A percentile compares a stretch with the other conserved stretches of the same genome.
Conservation (phyloP, 2,329 filamentous ascomycete species). For the Cladophialophora psammophila region DNA sequence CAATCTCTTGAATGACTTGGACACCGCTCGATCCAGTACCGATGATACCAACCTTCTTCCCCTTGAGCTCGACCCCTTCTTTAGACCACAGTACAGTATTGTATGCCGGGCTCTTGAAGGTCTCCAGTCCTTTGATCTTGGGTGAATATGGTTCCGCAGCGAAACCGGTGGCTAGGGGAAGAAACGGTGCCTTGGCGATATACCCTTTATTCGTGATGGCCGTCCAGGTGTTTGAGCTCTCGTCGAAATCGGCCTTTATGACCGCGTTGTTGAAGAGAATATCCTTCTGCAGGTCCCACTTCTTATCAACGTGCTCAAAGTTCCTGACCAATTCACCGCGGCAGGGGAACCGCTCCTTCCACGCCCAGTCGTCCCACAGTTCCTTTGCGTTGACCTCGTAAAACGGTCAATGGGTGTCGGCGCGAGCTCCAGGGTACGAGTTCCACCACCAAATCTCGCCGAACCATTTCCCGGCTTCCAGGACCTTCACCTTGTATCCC, state of each 20-base stretch:
- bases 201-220: conserved; percentile 52
- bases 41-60: conserved; percentile 67
- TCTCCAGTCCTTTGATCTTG: conserved; percentile 64
- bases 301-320: conserved; percentile 22
- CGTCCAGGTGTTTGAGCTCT: conserved; percentile 49
- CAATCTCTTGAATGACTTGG: conserved; percentile 64
- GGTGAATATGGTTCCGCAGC: conserved; percentile 67
- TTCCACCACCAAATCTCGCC: conserved; percentile 49
- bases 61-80: conserved; percentile 60
- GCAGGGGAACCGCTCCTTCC: conserved; percentile 23
- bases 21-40: conserved; percentile 70
- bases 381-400: conserved; percentile 62
- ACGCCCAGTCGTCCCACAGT: conserved; percentile 47
- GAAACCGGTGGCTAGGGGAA: conserved; percentile 58
- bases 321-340: conserved; percentile 20
- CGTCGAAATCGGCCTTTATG: conserved; percentile 50
- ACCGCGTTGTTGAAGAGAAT: conserved; percentile 45
- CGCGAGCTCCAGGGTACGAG: conserved; percentile 49
- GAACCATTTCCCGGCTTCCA: conserved; percentile 59
- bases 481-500: conserved; percentile 58
- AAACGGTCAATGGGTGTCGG: conserved; percentile 48
- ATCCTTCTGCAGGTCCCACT: conserved; percentile 25
- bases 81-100: conserved; percentile 66
- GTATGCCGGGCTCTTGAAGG: conserved; percentile 64
- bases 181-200: conserved; percentile 43